Conservation (phyloP, 106 monocot genomes). For the Dendrobium officinale region DNA sequence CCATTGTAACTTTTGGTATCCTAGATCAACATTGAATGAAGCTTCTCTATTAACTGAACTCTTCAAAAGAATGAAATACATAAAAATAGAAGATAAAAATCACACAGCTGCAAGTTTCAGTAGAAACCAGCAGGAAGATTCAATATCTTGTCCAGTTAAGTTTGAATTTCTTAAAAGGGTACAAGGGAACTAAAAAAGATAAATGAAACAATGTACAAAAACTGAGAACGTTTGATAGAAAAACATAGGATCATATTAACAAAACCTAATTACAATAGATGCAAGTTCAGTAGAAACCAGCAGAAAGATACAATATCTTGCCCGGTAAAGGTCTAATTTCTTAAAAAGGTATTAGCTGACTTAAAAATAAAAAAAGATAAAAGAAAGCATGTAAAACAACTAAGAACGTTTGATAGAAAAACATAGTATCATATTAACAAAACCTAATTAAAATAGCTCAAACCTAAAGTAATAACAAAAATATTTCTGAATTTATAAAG, state of each 20-base stretch:
- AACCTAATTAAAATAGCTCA: not conserved
- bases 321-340: not conserved
- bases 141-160: not conserved
- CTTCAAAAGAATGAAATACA: not conserved
- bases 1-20: not conserved
- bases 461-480: not conserved
- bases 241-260: not conserved
- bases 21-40: not conserved
- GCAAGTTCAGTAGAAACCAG: not conserved
- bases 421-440: not conserved
- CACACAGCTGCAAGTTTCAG: not conserved
- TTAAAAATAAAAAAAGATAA: no score
- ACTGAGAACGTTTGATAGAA: not conserved
- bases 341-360: not conserved
- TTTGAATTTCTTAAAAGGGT: not conserved
- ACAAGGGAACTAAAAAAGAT: not conserved
- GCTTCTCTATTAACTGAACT: not conserved
- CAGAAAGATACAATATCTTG: not conserved
- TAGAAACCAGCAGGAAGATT: not conserved
- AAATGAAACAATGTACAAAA: not conserved
- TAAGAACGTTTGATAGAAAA: not conserved
- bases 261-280: not conserved
- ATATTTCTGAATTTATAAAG: not conserved
- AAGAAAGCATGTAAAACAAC: not conserved
- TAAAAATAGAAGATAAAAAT: not conserved